A percentile compares a stretch with the other conserved stretches of the same genome.
These are phyloP conservation scores for Cyberlindnera euphorbiae DNA, from an alignment of 805 yeast genomes.

Conservation along the genomic window DNA sequence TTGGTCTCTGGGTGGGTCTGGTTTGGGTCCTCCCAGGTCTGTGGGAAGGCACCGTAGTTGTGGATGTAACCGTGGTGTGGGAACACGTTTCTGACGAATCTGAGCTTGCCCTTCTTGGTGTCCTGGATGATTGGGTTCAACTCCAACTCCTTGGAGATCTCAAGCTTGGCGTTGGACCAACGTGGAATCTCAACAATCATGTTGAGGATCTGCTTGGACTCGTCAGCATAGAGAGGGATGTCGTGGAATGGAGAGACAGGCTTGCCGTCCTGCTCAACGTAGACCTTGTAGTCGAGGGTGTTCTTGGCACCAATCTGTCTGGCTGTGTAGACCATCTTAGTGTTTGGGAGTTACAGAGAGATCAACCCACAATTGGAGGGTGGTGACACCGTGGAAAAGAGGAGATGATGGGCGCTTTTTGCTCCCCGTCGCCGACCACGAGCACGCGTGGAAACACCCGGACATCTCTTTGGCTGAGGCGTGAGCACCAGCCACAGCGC, in stretches of 20 bases:
- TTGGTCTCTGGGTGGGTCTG: slow-evolving; percentile 36
- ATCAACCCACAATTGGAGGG: too few relatives aligned
- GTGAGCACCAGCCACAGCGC: too few relatives aligned
- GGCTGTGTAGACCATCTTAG: slow-evolving; percentile 49
- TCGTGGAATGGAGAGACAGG: slow-evolving; percentile 90
- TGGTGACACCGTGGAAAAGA: too few relatives aligned
- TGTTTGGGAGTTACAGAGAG: not conserved
- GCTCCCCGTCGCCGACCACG: too few relatives aligned
- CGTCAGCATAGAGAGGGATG: slow-evolving; percentile 50
- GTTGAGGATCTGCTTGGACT: slow-evolving; percentile 40
- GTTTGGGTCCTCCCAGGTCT: slow-evolving; percentile 97
- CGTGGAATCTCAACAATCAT: slow-evolving; percentile 77
- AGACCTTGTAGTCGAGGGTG: slow-evolving; percentile 91
- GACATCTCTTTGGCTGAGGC: too few relatives aligned
- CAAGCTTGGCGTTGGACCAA: slow-evolving; percentile 83
- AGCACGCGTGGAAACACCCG: too few relatives aligned
- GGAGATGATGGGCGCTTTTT: too few relatives aligned
- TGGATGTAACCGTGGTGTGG: slow-evolving; percentile 84
- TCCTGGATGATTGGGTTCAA: slow-evolving; percentile 84
- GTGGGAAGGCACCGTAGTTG: slow-evolving; percentile 86
- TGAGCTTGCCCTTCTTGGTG: slow-evolving; percentile 63
- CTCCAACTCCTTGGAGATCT: slow-evolving; percentile 50
- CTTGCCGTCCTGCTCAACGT: slow-evolving; percentile 88
- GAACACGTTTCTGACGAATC: slow-evolving; percentile 75
- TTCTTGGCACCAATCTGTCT: slow-evolving; percentile 95